Percentiles rank a stretch among this genome's conserved stretches.
phyloP scores from a whole-genome alignment of 1,284 basidiomycete species.

The Mycena citricolor region DNA sequence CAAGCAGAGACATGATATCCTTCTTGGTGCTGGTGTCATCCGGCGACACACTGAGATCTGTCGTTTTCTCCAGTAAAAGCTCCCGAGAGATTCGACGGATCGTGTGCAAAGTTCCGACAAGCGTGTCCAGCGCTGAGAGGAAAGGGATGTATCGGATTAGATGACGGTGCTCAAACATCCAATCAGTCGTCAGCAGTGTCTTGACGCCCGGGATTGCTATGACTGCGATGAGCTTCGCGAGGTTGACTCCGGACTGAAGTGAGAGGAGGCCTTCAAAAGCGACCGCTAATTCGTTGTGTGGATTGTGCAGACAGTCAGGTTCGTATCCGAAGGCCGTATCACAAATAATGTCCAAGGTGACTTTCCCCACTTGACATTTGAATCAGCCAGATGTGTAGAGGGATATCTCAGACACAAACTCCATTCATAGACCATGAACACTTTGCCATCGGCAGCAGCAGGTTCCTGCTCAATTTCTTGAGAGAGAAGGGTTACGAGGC shows the following conservation, averaged over 20 bases:
- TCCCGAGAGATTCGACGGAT: constrained; percentile 40
- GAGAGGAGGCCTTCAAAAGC: constrained; percentile 45
- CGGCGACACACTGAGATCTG: constrained; percentile 33
- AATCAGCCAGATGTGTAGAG: not conserved
- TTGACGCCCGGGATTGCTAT: constrained; percentile 39
- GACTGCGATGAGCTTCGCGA: constrained; percentile 39
- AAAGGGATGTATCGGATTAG: constrained; percentile 30
- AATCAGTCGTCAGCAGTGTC: constrained; percentile 32
- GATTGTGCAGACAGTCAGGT: constrained; percentile 45
- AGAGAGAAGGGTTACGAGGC: no score
- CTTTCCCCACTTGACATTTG: constrained; percentile 44
- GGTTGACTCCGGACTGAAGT: constrained; percentile 42
- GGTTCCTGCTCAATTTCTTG: no score
- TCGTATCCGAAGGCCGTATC: constrained; percentile 49
- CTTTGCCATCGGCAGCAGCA: constrained; percentile 30
- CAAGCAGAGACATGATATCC: constrained; percentile 51
- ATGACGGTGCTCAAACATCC: constrained; percentile 38
- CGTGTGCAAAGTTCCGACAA: constrained; percentile 42
- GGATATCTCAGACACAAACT: constrained; percentile 35
- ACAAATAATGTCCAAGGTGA: constrained; percentile 52
- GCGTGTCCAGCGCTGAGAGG: constrained; percentile 29
- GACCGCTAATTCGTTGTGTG: constrained; percentile 45
- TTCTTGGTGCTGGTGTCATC: constrained; percentile 44
- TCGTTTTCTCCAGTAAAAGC: constrained; percentile 43
- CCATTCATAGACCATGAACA: constrained; percentile 47